phyloP scores from a whole-genome alignment of 2,329 filamentous ascomycete genomes.

The Diaporthe citrichinensis region DNA sequence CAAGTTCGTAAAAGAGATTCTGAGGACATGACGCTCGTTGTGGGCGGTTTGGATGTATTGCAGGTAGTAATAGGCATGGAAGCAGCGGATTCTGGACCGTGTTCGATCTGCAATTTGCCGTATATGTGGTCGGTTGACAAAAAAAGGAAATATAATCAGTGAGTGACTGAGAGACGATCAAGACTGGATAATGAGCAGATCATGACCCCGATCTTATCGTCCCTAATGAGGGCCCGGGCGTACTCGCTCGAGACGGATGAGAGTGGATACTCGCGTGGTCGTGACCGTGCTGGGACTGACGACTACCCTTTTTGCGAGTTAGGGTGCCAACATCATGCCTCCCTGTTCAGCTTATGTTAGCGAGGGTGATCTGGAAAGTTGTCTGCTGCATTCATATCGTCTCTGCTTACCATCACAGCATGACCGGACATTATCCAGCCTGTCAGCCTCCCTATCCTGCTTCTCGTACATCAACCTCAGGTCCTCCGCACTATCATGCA shows the following conservation, averaged over 20 bases:
- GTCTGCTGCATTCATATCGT: background rate
- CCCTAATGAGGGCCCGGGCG: slow-evolving; percentile 40
- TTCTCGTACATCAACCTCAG: slow-evolving; percentile 83
- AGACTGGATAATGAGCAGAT: slow-evolving; percentile 19
- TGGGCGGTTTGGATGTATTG: slow-evolving; percentile 9
- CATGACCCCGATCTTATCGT: slow-evolving; percentile 47
- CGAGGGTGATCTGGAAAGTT: background rate
- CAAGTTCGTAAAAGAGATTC: slow-evolving; percentile 36
- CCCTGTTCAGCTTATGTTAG: slow-evolving; percentile 57
- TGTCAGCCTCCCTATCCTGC: slow-evolving; percentile 82
- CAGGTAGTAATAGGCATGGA: slow-evolving; percentile 13
- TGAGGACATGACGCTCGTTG: slow-evolving; percentile 13
- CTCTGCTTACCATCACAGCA: slow-evolving; percentile 90
- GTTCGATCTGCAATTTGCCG: slow-evolving; percentile 21
- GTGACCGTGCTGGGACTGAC: slow-evolving; percentile 54
- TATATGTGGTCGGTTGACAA: slow-evolving; percentile 25
- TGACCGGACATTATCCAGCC: slow-evolving; percentile 93
- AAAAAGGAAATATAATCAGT: slow-evolving; percentile 37
- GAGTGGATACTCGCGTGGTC: slow-evolving; percentile 42
- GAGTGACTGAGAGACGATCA: slow-evolving; percentile 30
- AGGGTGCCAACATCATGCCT: slow-evolving; percentile 81
- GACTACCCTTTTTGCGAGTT: slow-evolving; percentile 62
- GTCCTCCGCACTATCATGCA: slow-evolving; percentile 86
- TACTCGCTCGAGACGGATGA: slow-evolving; percentile 39
- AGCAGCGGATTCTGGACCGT: background rate